Conservation (phyloP, 176 grass and related monocot species). For the Cymbopogon citratus region DNA sequence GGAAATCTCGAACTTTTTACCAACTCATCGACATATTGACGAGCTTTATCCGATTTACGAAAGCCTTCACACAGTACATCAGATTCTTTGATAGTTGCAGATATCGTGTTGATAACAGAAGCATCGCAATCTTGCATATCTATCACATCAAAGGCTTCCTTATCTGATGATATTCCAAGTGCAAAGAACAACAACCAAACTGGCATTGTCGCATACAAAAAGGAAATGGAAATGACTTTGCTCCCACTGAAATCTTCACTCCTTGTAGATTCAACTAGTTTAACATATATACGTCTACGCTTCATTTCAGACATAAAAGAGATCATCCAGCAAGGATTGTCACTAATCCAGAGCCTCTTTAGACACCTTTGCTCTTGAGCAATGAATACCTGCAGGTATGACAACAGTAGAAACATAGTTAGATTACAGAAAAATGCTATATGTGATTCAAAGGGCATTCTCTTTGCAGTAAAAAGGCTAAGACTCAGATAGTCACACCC, state of each 20-base stretch:
- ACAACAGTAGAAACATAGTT: slow-evolving; percentile 28
- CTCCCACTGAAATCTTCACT: slow-evolving; percentile 58
- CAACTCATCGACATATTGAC: slow-evolving; percentile 53
- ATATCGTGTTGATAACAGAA: slow-evolving; percentile 64
- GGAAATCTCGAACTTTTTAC: slow-evolving; percentile 79
- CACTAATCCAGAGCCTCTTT: slow-evolving; percentile 68
- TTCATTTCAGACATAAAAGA: slow-evolving; percentile 73
- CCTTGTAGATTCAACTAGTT: slow-evolving; percentile 67
- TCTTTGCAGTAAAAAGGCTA: slow-evolving; percentile 1
- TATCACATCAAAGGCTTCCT: slow-evolving; percentile 79
- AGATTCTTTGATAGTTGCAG: slow-evolving; percentile 71
- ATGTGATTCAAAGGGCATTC: neutral
- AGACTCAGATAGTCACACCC: neutral
- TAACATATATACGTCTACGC: slow-evolving; percentile 55
- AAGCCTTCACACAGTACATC: slow-evolving; percentile 70
- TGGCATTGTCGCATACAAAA: slow-evolving; percentile 75
- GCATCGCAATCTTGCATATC: slow-evolving; percentile 68
- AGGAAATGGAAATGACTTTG: slow-evolving; percentile 61
- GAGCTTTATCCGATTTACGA: slow-evolving; percentile 50
- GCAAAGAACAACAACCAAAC: slow-evolving; percentile 94
- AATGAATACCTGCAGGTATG: slow-evolving; percentile 63
- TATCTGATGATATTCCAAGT: slow-evolving; percentile 76
- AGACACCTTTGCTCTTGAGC: slow-evolving; percentile 89
- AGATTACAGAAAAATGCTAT: slow-evolving; percentile 14
- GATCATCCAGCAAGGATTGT: slow-evolving; percentile 54